Conservation (phyloP, 352 stramenopile species). For the Bremia lactucae region DNA sequence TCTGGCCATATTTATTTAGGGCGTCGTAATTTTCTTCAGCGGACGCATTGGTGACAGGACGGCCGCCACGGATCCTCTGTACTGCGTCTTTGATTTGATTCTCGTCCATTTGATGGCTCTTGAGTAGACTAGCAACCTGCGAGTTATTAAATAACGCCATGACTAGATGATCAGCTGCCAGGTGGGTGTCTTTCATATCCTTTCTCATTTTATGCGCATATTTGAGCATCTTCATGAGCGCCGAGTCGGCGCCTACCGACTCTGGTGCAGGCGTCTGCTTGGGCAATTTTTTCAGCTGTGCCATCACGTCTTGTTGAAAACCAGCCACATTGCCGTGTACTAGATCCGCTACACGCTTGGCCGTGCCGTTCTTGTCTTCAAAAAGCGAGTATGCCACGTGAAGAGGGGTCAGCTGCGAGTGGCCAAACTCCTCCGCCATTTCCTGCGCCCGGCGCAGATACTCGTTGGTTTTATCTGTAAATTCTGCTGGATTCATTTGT, state of each 20-base stretch:
- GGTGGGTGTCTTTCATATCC: constrained; percentile 71
- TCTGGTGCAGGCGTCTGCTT: constrained; percentile 66
- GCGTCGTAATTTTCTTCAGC: constrained; percentile 90
- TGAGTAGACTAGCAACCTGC: constrained; percentile 45
- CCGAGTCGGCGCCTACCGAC: constrained; percentile 43
- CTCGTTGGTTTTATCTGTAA: constrained; percentile 73
- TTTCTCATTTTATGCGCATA: constrained; percentile 73
- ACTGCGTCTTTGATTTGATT: constrained; percentile 55
- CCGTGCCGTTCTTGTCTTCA: constrained; percentile 45
- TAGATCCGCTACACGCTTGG: constrained; percentile 36
- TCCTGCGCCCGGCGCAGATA: constrained; percentile 35
- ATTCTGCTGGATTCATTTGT: constrained; percentile 64
- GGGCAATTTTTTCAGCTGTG: constrained; percentile 57
- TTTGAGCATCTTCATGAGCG: constrained; percentile 70
- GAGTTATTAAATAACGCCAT: constrained; percentile 61
- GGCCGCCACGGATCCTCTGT: constrained; percentile 44
- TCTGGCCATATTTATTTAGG: constrained; percentile 91
- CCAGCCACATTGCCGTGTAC: constrained; percentile 38
- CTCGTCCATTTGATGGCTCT: constrained; percentile 53
- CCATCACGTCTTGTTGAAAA: constrained; percentile 35
- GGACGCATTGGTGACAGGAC: constrained; percentile 58
- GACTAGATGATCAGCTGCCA: constrained; percentile 63
- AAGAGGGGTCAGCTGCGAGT: constrained; percentile 67
- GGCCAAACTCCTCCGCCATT: constrained; percentile 50
- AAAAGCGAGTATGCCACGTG: constrained; percentile 65